These are phyloP conservation scores for Moringa oleifera DNA, from an alignment of 345 rosid genomes.

Conservation along the genomic window DNA sequence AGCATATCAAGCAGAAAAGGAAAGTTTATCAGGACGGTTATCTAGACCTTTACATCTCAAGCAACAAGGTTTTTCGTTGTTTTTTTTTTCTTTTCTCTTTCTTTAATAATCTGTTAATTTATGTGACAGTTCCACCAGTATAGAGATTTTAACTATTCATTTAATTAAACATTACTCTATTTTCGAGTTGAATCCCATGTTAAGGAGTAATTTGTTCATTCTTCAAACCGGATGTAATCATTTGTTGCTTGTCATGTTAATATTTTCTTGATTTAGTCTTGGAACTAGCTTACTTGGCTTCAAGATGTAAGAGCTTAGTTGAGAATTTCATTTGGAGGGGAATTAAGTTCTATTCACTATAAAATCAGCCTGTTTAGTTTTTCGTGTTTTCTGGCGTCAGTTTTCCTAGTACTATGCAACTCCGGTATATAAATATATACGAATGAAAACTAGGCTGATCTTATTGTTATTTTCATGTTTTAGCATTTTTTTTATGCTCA, in stretches of 20 bases:
- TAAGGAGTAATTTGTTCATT: too few species aligned
- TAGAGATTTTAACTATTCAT: too few species aligned
- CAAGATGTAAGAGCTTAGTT: background rate
- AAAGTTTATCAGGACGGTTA: slow-evolving; percentile 81
- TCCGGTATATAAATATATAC: background rate
- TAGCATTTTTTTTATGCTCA: background rate
- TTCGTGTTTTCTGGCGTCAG: background rate
- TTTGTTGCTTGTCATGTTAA: too few species aligned
- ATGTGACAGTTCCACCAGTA: too few species aligned
- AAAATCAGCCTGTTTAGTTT: background rate
- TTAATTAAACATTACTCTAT: background rate
- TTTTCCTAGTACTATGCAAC: background rate
- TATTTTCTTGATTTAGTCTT: background rate
- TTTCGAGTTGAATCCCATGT: background rate
- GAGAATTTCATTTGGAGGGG: too few species aligned
- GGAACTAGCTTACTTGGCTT: background rate
- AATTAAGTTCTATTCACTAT: background rate
- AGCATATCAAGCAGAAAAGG: slow-evolving; percentile 75
- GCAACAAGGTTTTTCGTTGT: slow-evolving; percentile 43
- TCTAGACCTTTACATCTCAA: slow-evolving; percentile 42
- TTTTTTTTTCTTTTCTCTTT: background rate
- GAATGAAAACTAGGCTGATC: background rate
- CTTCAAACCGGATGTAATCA: too few species aligned
- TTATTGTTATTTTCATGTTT: background rate
- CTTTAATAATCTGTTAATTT: background rate